Evolutionary conservation across 306 rosid species (phyloP).

Genomic region (Quercus bicolor): DNA sequence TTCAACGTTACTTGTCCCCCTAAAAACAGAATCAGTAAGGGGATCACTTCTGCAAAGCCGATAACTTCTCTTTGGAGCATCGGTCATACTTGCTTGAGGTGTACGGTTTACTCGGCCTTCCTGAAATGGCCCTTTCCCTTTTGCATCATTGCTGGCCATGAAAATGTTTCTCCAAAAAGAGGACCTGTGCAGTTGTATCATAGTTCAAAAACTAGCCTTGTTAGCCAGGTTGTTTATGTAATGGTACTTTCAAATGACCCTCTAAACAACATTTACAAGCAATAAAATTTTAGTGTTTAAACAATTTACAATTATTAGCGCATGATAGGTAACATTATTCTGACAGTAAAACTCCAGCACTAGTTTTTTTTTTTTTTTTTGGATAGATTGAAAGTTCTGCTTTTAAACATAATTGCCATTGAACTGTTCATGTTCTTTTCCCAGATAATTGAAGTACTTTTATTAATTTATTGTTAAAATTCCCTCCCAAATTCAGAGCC

Average conservation of each 20-base stretch:
- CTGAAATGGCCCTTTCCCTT: constrained; percentile 40
- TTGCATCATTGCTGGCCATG: constrained; percentile 47
- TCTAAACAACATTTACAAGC: neutral
- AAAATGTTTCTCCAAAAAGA: constrained; percentile 15
- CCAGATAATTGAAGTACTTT: no score
- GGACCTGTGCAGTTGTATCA: constrained; percentile 19
- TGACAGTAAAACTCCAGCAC: no score
- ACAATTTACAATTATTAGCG: no score
- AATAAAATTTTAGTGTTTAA: neutral
- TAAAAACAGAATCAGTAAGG: constrained; percentile 8
- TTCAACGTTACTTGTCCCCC: neutral
- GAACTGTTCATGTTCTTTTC: no score
- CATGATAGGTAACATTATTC: no score
- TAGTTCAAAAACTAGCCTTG: constrained; percentile 7
- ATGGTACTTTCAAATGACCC: neutral
- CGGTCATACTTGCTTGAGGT: constrained; percentile 15
- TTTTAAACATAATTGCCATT: no score
- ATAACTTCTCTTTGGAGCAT: constrained; percentile 25
- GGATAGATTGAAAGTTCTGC: no score
- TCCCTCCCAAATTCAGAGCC: no score
- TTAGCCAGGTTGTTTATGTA: neutral
- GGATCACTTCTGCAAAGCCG: constrained; percentile 61
- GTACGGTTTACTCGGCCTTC: constrained; percentile 10
- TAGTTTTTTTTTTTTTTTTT: no score
- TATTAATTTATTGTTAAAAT: no score